These are phyloP conservation scores for Phallus indusiatus DNA, from an alignment of 768 basidiomycete species.

Conservation along the genomic window DNA sequence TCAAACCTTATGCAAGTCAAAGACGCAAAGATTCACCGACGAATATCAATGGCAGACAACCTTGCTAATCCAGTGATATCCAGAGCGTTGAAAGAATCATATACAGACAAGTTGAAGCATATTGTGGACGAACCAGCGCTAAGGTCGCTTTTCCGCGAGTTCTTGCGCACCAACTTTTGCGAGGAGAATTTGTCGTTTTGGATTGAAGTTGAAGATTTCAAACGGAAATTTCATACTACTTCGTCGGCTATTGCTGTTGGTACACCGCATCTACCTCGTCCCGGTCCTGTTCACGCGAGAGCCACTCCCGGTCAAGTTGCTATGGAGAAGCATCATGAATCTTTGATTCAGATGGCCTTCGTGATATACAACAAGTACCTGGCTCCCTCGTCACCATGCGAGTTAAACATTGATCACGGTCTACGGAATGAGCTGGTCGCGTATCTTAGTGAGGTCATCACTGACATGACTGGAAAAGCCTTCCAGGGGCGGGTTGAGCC, in stretches of 20 bases:
- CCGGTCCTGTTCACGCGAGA: conserved; percentile 24
- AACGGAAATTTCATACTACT: conserved; percentile 90
- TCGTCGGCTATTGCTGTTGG: conserved; percentile 71
- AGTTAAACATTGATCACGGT: conserved; percentile 97
- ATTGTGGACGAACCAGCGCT: conserved; percentile 90
- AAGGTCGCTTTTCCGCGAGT: conserved; percentile 88
- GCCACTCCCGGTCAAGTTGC: conserved; percentile 69
- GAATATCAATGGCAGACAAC: conserved; percentile 70
- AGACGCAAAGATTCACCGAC: conserved; percentile 64
- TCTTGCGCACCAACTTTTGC: conserved; percentile 88
- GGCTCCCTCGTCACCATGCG: conserved; percentile 89
- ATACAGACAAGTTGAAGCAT: conserved; percentile 81
- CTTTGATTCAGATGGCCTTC: conserved; percentile 89
- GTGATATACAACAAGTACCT: conserved; percentile 92
- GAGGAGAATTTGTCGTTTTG: conserved; percentile 98
- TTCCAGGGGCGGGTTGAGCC: conserved; percentile 77
- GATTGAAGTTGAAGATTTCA: conserved; percentile 96
- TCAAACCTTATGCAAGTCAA: conserved; percentile 24
- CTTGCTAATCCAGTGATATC: conserved; percentile 38
- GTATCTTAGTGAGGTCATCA: conserved; percentile 87
- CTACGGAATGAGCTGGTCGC: conserved; percentile 89
- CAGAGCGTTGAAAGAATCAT: conserved; percentile 71
- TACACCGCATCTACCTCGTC: conserved; percentile 10
- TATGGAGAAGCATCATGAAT: conserved; percentile 96
- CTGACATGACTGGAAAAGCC: conserved; percentile 60